Base-by-base conservation (phyloP, 768 basidiomycete genomes). In the Suillus plorans region DNA sequence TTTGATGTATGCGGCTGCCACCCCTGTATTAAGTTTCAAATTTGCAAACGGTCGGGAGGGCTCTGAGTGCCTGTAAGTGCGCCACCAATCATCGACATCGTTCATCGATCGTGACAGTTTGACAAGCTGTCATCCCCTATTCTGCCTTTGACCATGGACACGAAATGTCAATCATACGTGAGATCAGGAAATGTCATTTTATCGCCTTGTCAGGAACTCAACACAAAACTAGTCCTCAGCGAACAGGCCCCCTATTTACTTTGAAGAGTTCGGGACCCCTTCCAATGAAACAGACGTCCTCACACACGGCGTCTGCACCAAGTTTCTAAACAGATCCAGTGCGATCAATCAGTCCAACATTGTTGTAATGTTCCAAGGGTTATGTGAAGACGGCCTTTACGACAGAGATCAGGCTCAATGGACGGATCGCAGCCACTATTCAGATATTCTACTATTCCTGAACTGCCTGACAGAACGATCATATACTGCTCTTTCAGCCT, bases 331-430 rank as follows among this genome's bases (percentile, higher is more conserved):
- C n/a, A 22, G 34, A 37, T 37, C 36, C 12, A 22, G 6, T 16
- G 13, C n/a, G 36, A 57, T 57, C 36, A 36, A 1, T n/a, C 6
- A 36, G 36, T 7, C 36, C 55, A 57, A 22, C n/a, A 37, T 57
- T 57, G 55, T 37, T 37, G 20, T 14, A 36, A 57, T 57, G 7
- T 57, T 57, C 34, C n/a, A 57, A 57, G 16, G 14, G 7, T 37
- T 57, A 22, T 57, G 55, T 37, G 55, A 37, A 57, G 55, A 57
- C 20, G 55, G 55, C 13, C 55, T 57, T 14, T 57, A 37, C 36
- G 55, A 57, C 36, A n/a, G 36, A 57, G 55, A 57, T 57, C 55
- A 57, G 20, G 14, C 7, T 22, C 55, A 14, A 36, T 57, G 55
- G 55, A 57, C 55, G 34, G 55, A 56, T 36, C 31, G 34, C 20